Evolutionary conservation across 2,329 filamentous ascomycete species (phyloP), one percentile per base, ranked within the genome.

Genomic region (Diaporthe sp.): DNA sequence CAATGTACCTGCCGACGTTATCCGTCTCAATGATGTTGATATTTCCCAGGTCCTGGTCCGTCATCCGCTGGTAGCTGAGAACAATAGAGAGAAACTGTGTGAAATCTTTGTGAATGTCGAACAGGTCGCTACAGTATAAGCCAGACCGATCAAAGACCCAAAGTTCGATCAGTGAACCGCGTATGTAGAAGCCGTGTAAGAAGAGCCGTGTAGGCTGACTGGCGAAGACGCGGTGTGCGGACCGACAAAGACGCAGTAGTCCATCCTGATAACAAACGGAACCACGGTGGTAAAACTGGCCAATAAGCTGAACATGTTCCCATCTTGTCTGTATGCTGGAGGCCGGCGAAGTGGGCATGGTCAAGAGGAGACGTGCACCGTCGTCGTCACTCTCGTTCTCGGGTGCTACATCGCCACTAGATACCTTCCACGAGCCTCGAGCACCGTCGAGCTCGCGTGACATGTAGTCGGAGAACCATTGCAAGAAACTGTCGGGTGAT

Each of bases 121-220:
- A 80, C 61, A 78, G 10, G 9, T 82, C 78, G 75, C 80, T 81
- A 49, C 79, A 81, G 74, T 84, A 84, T 62, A 81, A 67, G 42
- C 84, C 83, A 71, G 82, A 83, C 75, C 84, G 79, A 78, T 84
- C 83, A 79, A 85, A 85, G 55, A 83, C 79, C 82, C 82, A 85
- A 55, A 83, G 74, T 75, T 84, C 82, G 4, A 84, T 76, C 19
- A 79, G 58, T 37, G 80, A 80, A 28, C 80, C 81, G 57, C 80
- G 79, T 62, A 85, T 80, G 74, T 82, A 82, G 71, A 85, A 84
- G 73, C 82, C 83, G 76, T 84, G 82, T 55, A 85, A 75, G 76
- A 84, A 85, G 62, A 81, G 79, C n/a, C 82, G 82, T 15, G 80
- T 81, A 25, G 81, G 80, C 75, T 85, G 82, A 72, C 72, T 79